Evolutionary conservation across 331 rosid genomes (phyloP).

Genomic region (Pyracantha coccinea): DNA sequence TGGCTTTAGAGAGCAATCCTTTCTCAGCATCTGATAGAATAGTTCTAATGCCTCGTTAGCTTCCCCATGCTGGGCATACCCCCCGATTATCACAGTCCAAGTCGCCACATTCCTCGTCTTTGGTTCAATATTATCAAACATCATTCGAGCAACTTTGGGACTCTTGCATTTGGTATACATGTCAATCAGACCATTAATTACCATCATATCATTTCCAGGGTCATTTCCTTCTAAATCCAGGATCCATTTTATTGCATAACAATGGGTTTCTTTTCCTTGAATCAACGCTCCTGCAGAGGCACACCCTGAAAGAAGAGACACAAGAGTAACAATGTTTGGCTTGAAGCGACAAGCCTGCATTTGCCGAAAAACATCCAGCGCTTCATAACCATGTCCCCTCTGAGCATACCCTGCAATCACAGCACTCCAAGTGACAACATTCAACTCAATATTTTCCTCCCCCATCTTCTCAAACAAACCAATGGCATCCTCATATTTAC

Average conservation of each 20-base stretch:
- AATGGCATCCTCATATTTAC: constrained; percentile 47
- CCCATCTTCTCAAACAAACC: constrained; percentile 54
- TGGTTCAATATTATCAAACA: constrained; percentile 44
- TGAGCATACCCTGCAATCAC: constrained; percentile 72
- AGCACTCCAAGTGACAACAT: constrained; percentile 83
- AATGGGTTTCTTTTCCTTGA: constrained; percentile 60
- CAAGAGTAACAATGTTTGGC: constrained; percentile 61
- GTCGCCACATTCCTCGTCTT: constrained; percentile 56
- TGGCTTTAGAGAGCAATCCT: constrained; percentile 34
- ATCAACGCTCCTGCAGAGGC: constrained; percentile 62
- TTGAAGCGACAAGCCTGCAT: constrained; percentile 41
- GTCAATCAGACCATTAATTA: constrained; percentile 70
- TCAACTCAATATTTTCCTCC: constrained; percentile 43
- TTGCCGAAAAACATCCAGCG: constrained; percentile 57
- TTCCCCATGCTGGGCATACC: constrained; percentile 79
- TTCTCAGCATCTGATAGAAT: constrained; percentile 52
- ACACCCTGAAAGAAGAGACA: constrained; percentile 72
- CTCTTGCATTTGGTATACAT: constrained; percentile 74
- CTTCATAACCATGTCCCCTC: constrained; percentile 56
- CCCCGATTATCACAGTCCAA: constrained; percentile 84
- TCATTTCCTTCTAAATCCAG: constrained; percentile 33
- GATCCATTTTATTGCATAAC: constrained; percentile 50
- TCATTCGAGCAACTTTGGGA: constrained; percentile 30
- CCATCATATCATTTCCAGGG: constrained; percentile 43
- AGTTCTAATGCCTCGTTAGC: constrained; percentile 63